A percentile compares a stretch with the other conserved stretches of the same genome.
These are phyloP conservation scores for Myotisia sp. DNA, from an alignment of 2,329 filamentous ascomycete species.

Conservation along the genomic window DNA sequence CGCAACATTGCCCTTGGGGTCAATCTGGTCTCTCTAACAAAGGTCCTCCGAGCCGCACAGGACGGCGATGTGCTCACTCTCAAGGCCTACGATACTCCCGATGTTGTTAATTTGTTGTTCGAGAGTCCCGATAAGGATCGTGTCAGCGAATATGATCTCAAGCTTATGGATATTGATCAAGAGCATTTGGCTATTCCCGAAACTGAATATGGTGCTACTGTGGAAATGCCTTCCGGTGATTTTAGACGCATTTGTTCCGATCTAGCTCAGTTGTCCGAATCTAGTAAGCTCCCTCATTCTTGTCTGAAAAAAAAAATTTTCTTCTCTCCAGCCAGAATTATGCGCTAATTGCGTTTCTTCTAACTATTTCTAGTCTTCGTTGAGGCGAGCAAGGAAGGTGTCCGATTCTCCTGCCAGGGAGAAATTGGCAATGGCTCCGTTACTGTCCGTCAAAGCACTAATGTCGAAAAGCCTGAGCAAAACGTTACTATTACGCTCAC, in stretches of 20 bases:
- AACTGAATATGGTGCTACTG: conserved; percentile 91
- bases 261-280: conserved; percentile 82
- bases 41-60: conserved; percentile 87
- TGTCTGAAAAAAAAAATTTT: neutral
- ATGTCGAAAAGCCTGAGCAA: conserved; percentile 74
- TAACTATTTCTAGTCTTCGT: conserved; percentile 55
- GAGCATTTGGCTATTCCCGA: conserved; percentile 97
- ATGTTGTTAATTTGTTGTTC: conserved; percentile 89
- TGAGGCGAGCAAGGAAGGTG: conserved; percentile 89
- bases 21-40: conserved; percentile 91
- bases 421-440: conserved; percentile 95
- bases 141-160: conserved; percentile 97
- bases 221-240: conserved; percentile 74
- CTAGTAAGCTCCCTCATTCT: conserved; percentile 65
- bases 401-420: conserved; percentile 85
- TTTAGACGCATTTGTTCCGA: conserved; percentile 94
- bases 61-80: conserved; percentile 89
- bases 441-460: conserved; percentile 74
- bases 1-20: conserved; percentile 97
- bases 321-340: no score
- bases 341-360: neutral
- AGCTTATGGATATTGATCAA: conserved; percentile 99
- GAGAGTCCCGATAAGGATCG: conserved; percentile 80
- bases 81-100: conserved; percentile 93
- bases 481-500: conserved; percentile 81